These are phyloP conservation scores for Dissoconium aciculare DNA, from an alignment of 2,329 filamentous ascomycete genomes.

Conservation along the genomic window DNA sequence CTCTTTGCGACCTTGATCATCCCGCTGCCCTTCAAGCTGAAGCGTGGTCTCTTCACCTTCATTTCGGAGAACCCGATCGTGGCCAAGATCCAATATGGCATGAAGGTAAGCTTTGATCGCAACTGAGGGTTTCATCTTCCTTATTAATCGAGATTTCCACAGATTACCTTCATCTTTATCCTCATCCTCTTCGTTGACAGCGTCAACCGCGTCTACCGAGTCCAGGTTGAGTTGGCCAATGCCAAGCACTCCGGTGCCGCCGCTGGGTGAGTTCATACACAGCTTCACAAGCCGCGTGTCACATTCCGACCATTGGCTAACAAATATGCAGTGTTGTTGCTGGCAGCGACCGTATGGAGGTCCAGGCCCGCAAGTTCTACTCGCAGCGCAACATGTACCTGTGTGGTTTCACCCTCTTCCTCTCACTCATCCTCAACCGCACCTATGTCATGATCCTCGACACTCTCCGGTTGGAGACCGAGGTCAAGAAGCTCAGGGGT, in stretches of 20 bases:
- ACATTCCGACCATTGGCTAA: too few relatives aligned
- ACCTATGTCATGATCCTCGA: slow-evolving; percentile 97
- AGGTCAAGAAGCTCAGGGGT: slow-evolving; percentile 69
- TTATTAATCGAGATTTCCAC: background rate
- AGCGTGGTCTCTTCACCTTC: slow-evolving; percentile 85
- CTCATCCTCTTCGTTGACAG: slow-evolving; percentile 96
- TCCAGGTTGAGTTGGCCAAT: slow-evolving; percentile 71
- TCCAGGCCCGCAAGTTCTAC: slow-evolving; percentile 99
- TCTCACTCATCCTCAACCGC: slow-evolving; percentile 95
- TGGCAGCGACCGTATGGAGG: slow-evolving; percentile 86
- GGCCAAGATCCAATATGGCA: slow-evolving; percentile 88
- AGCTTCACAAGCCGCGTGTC: too few relatives aligned
- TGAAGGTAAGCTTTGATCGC: slow-evolving; percentile 69
- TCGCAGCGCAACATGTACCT: slow-evolving; percentile 99
- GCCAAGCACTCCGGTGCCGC: slow-evolving; percentile 45
- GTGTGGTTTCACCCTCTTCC: slow-evolving; percentile 96
- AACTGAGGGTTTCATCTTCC: too few relatives aligned
- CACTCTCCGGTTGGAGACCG: slow-evolving; percentile 79
- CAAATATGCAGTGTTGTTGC: slow-evolving; percentile 46
- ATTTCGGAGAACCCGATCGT: slow-evolving; percentile 76
- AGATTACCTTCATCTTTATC: slow-evolving; percentile 98
- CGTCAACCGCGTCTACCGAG: slow-evolving; percentile 89
- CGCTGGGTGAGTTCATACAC: slow-evolving; percentile 40
- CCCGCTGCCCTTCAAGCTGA: slow-evolving; percentile 74
- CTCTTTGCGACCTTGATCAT: slow-evolving; percentile 69